Conservation (phyloP, 2,329 filamentous ascomycete genomes). For the Byssoonygena ceratinophila region DNA sequence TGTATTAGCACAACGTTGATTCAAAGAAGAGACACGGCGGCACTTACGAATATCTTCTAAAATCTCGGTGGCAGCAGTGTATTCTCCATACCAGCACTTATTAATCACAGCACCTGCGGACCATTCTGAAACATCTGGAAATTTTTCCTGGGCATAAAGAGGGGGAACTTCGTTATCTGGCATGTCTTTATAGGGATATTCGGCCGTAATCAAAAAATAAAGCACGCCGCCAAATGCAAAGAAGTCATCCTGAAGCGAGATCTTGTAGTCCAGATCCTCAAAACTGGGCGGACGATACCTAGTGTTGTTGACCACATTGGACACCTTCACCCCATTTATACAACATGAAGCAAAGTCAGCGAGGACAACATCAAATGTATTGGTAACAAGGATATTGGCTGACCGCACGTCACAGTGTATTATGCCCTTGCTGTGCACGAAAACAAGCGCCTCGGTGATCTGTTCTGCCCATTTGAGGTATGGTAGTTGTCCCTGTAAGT, state of each 20-base stretch:
- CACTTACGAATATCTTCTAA: neutral
- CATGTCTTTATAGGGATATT: slow-evolving; percentile 10
- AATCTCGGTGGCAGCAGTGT: slow-evolving; percentile 1
- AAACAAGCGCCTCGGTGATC: slow-evolving; percentile 8
- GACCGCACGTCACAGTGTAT: slow-evolving; percentile 11
- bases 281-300: slow-evolving; percentile 4
- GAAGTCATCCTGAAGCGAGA: slow-evolving; percentile 7
- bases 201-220: slow-evolving; percentile 7
- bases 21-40: neutral
- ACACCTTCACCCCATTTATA: slow-evolving; percentile 10
- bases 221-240: slow-evolving; percentile 11
- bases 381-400: slow-evolving; percentile 8
- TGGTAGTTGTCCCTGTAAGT: slow-evolving; percentile 5
- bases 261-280: neutral
- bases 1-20: neutral
- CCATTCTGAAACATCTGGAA: slow-evolving; percentile 9
- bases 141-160: slow-evolving; percentile 4
- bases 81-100: slow-evolving; percentile 12
- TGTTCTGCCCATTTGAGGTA: slow-evolving; percentile 11
- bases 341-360: slow-evolving; percentile 9
- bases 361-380: slow-evolving; percentile 8
- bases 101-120: slow-evolving; percentile 6
- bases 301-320: neutral
- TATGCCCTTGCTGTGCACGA: slow-evolving; percentile 11
- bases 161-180: slow-evolving; percentile 8